Evolutionary conservation across 2,329 filamentous ascomycete species (phyloP), one percentile per base, ranked within the genome.

Genomic region (Dryadomyces quercivorus): DNA sequence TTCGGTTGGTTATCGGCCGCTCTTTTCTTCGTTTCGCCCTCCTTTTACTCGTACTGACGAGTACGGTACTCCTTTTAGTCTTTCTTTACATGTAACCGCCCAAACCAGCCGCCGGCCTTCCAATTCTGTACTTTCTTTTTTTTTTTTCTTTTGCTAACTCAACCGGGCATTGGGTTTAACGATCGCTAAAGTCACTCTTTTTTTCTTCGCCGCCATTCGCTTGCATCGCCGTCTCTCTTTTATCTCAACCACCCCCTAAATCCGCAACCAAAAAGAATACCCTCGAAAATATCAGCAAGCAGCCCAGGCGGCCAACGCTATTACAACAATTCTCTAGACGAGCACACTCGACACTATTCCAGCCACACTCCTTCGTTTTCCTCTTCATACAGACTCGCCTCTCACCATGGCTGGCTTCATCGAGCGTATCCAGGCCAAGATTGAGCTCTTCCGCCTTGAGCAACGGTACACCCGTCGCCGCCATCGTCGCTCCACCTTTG

Each of bases 391-490:
- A 31, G 26, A 31, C 26, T 31, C 36, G 12, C 36, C 36, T 40
- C 9, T 15, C 36, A 40, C 36, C 36, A 57, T 57, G 54, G 70
- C 74, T 63, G 73, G 72, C 62, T 64, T 84, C 63, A 64, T 84
- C 62, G 75, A 80, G 57, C 75, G 77, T 67, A 77, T 84, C 66
- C 76, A 83, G 62, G 76, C 80, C 57, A 81, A 86, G 75, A 75
- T 94, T 64, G 90, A 97, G 76, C 82, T 97, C 65, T 93, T 95
- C 77, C 88, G 90, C 51, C 84, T 97, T 61, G 92, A 97, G 74
- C 86, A 96, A 74, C 86, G 89, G 63, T 97, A 97, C 76, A 94
- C 91, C 52, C 86, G 86, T 64, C 86, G 89, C 67, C 89, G 92
- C 64, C 72, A 82, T 63, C 88, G 92, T 63, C 88, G 92, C 68